Percentiles rank a stretch among this genome's conserved stretches.
These are phyloP conservation scores for Phytophthora sansomeana DNA, from an alignment of 352 stramenopile species.

Conservation along the genomic window DNA sequence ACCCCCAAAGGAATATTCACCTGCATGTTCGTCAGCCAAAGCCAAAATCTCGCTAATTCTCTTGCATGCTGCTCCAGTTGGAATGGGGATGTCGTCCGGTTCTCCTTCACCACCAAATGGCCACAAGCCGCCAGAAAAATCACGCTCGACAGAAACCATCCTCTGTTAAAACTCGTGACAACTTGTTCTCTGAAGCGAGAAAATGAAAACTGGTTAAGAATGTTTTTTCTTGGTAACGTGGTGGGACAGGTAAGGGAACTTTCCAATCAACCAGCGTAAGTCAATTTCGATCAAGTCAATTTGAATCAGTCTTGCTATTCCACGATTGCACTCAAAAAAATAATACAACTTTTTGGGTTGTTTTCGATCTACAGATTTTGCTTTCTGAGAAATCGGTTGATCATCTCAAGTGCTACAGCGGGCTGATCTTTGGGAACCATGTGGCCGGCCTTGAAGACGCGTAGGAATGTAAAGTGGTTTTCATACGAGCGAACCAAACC, in stretches of 20 bases:
- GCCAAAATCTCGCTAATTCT: conserved; percentile 20
- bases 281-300: too few species aligned
- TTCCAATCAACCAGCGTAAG: not conserved
- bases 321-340: not conserved
- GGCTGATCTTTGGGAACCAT: conserved; percentile 65
- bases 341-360: not conserved
- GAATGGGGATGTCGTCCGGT: conserved; percentile 4
- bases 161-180: too few species aligned
- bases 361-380: conserved; percentile 32
- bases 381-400: conserved; percentile 65
- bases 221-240: not conserved
- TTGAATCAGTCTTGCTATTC: not conserved
- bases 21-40: conserved; percentile 8
- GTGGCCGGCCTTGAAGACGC: conserved; percentile 60
- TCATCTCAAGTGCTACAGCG: conserved; percentile 51
- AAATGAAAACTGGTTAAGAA: not conserved
- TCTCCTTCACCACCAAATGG: conserved; percentile 15
- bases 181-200: not conserved
- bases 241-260: not conserved
- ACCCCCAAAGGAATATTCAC: conserved; percentile 28
- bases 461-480: conserved; percentile 54
- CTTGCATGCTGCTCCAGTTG: conserved; percentile 2
- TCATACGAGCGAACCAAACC: conserved; percentile 40
- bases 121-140: conserved; percentile 13
- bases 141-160: conserved; percentile 5